These are phyloP conservation scores for Tolypocladium amazonense DNA, from an alignment of 2,329 filamentous ascomycete genomes.

Conservation along the genomic window DNA sequence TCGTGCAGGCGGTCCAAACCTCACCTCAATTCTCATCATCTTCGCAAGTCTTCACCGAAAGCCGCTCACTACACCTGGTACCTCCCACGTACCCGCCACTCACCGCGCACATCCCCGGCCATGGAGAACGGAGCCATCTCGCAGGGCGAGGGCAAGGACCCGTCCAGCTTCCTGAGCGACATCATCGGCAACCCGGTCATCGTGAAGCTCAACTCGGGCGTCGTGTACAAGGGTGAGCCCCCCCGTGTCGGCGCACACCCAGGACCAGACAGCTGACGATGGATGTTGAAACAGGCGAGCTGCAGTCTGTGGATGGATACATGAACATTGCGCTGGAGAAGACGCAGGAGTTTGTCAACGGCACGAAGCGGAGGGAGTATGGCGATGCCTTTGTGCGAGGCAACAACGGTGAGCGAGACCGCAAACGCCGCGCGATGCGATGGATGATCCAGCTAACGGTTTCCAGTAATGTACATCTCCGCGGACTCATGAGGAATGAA, in stretches of 20 bases:
- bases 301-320: constrained; percentile 96
- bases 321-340: constrained; percentile 99
- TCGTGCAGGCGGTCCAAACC: neutral
- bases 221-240: constrained; percentile 81
- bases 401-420: constrained; percentile 67
- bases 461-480: constrained; percentile 58
- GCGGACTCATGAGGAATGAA: constrained; percentile 38
- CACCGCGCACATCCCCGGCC: neutral
- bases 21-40: neutral
- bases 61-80: neutral
- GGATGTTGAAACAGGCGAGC: constrained; percentile 52
- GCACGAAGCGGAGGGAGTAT: constrained; percentile 70
- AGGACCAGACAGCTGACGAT: neutral
- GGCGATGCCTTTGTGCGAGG: constrained; percentile 93
- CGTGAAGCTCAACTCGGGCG: constrained; percentile 97
- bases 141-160: constrained; percentile 73
- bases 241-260: neutral
- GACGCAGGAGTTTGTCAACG: constrained; percentile 84
- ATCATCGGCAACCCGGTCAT: constrained; percentile 92
- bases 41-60: neutral
- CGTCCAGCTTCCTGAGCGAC: constrained; percentile 83
- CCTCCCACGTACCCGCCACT: neutral
- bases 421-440: neutral
- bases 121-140: constrained; percentile 67
- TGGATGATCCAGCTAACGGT: constrained; percentile 4